A percentile compares a stretch with the other conserved stretches of the same genome.
Conservation (phyloP, 2,329 filamentous ascomycete species). For the Ustilaginoidea virens region DNA sequence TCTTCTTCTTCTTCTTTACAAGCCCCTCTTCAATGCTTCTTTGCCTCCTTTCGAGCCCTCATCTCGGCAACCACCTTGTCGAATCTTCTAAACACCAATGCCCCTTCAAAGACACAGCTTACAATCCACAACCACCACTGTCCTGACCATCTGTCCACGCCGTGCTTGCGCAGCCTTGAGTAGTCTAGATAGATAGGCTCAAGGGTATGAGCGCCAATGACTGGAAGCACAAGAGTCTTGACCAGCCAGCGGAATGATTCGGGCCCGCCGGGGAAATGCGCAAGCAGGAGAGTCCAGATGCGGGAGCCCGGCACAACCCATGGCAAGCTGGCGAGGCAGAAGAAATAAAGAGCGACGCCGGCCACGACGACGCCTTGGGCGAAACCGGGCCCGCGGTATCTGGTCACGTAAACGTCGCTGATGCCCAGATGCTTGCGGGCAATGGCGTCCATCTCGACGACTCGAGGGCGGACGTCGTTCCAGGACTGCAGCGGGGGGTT, state of each 20-base stretch:
- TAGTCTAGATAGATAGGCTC: conserved; percentile 45
- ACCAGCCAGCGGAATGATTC: conserved; percentile 42
- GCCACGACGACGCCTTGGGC: conserved; percentile 37
- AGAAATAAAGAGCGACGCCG: conserved; percentile 37
- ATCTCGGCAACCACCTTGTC: conserved; percentile 30
- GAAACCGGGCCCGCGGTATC: conserved; percentile 24
- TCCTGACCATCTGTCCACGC: conserved; percentile 26
- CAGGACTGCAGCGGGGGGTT: conserved; percentile 54
- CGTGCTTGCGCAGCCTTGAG: conserved; percentile 27
- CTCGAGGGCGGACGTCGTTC: conserved; percentile 50
- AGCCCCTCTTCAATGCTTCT: conserved; percentile 18
- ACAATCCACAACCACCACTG: conserved; percentile 41
- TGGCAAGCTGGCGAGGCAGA: conserved; percentile 29
- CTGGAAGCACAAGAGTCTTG: conserved; percentile 38
- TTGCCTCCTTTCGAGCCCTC: conserved; percentile 23
- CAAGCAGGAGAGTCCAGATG: conserved; percentile 33
- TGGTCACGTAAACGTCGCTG: conserved; percentile 25
- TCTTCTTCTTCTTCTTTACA: conserved; percentile 1
- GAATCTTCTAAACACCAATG: conserved; percentile 32
- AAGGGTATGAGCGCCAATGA: conserved; percentile 46
- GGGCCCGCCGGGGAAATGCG: conserved; percentile 40
- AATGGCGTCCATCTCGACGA: conserved; percentile 54
- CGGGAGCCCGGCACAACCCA: conserved; percentile 36
- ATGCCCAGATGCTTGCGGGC: conserved; percentile 44
- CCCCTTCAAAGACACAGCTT: conserved; percentile 39